phyloP scores from a whole-genome alignment of 768 basidiomycete genomes.

The Leccinum variicolor region DNA sequence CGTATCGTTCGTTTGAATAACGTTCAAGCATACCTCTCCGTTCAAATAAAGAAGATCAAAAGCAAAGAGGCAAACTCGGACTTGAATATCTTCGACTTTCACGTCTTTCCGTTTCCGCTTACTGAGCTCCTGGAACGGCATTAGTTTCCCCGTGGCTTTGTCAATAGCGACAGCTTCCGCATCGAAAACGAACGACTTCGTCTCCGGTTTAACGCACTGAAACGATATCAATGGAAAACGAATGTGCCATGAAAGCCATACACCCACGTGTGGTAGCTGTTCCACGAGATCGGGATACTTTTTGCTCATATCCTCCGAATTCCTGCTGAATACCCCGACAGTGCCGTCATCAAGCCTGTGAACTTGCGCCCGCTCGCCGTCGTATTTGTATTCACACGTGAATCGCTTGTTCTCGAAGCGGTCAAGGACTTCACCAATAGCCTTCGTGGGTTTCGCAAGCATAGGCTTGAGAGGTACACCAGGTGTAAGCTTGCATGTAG shows the following conservation, averaged over 20 bases:
- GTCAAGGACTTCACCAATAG: conserved; percentile 96
- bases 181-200: conserved; percentile 91
- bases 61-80: conserved; percentile 92
- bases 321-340: conserved; percentile 91
- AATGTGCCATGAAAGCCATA: neutral
- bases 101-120: conserved; percentile 96
- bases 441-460: conserved; percentile 99
- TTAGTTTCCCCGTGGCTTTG: conserved; percentile 72
- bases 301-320: conserved; percentile 99
- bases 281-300: conserved; percentile 99
- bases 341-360: conserved; percentile 81
- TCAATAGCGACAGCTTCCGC: conserved; percentile 98
- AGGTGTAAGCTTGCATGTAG: conserved; percentile 86
- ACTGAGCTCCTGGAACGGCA: conserved; percentile 98
- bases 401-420: conserved; percentile 93
- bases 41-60: conserved; percentile 97
- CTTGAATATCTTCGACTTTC: conserved; percentile 95
- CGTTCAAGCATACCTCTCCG: conserved; percentile 64
- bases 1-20: neutral
- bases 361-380: conserved; percentile 96
- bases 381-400: conserved; percentile 99
- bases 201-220: conserved; percentile 81
- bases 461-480: conserved; percentile 98
- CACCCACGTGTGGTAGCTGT: conserved; percentile 76
- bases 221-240: conserved; percentile 1